Evolutionary conservation across 1,139 yeast species (phyloP).

Genomic region (Casaregolazyma suthepensis): DNA sequence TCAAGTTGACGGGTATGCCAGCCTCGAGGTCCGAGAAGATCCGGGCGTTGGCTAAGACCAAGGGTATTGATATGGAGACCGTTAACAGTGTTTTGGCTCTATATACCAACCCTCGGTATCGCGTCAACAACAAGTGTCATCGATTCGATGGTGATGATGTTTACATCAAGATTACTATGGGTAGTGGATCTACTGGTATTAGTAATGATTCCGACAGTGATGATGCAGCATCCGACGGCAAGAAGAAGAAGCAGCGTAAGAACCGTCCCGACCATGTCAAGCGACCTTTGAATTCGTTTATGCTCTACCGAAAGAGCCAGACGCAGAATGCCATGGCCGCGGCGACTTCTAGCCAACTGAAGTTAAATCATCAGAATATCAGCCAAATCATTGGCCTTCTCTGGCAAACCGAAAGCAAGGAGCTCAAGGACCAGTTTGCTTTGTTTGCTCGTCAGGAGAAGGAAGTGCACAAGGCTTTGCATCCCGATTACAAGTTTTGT

Average conservation of each 20-base stretch:
- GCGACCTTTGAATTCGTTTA: conserved; percentile 46
- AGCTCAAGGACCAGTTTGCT: conserved; percentile 37
- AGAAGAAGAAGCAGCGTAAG: conserved; percentile 22
- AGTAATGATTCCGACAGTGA: conserved; percentile 16
- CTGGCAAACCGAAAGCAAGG: conserved; percentile 42
- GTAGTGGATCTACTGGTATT: conserved; percentile 21
- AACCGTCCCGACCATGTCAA: conserved; percentile 34
- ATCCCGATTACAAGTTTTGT: conserved; percentile 42
- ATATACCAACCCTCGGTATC: conserved; percentile 20
- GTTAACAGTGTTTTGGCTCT: conserved; percentile 29
- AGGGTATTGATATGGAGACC: conserved; percentile 29
- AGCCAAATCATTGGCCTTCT: conserved; percentile 41
- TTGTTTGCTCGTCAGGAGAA: conserved; percentile 38
- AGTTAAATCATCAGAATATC: conserved; percentile 38
- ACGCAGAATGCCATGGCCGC: conserved; percentile 40
- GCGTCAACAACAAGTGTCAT: conserved; percentile 23
- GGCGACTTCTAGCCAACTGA: conserved; percentile 35
- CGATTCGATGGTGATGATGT: conserved; percentile 27
- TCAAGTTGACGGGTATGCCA: conserved; percentile 29
- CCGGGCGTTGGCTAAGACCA: conserved; percentile 25
- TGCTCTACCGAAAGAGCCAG: conserved; percentile 43
- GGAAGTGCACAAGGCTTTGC: conserved; percentile 37
- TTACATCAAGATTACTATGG: conserved; percentile 27
- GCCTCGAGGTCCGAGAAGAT: conserved; percentile 24
- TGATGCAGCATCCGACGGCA: conserved; percentile 12